A percentile compares a stretch with the other conserved stretches of the same genome.
phyloP scores from a whole-genome alignment of 495 filamentous ascomycete species.

The Xylaria telfairii region DNA sequence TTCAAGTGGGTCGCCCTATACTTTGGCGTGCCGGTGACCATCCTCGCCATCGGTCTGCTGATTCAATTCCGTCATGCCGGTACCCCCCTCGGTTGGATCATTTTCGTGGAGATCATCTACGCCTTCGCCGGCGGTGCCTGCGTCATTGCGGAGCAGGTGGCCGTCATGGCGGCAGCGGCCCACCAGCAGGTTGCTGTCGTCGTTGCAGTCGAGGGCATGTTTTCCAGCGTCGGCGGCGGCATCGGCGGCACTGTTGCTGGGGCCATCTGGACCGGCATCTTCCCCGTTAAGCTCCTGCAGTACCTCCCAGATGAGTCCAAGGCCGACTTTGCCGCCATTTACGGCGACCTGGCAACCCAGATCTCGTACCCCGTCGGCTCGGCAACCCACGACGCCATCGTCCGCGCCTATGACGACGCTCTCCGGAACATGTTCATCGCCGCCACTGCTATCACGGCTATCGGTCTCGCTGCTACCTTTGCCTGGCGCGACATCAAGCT shows the following conservation, averaged over 20 bases:
- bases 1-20: constrained; percentile 61
- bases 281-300: constrained; percentile 56
- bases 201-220: constrained; percentile 67
- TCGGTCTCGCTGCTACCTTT: constrained; percentile 53
- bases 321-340: constrained; percentile 56
- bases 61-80: constrained; percentile 70
- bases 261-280: constrained; percentile 71
- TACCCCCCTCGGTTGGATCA: constrained; percentile 65
- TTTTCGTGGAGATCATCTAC: constrained; percentile 84
- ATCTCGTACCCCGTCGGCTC: constrained; percentile 59
- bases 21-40: constrained; percentile 65
- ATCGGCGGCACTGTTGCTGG: constrained; percentile 66
- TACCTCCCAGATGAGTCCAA: constrained; percentile 64
- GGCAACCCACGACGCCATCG: constrained; percentile 59
- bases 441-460: constrained; percentile 54
- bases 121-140: constrained; percentile 66
- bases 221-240: constrained; percentile 67
- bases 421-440: constrained; percentile 64
- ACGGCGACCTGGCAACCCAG: constrained; percentile 56
- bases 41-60: constrained; percentile 75
- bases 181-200: constrained; percentile 72
- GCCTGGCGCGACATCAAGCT: constrained; percentile 64
- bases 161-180: constrained; percentile 67
- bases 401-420: constrained; percentile 60
- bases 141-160: constrained; percentile 70